Evolutionary conservation across 1,284 basidiomycete species (phyloP).

Genomic region (Ceratobasidium sp.): DNA sequence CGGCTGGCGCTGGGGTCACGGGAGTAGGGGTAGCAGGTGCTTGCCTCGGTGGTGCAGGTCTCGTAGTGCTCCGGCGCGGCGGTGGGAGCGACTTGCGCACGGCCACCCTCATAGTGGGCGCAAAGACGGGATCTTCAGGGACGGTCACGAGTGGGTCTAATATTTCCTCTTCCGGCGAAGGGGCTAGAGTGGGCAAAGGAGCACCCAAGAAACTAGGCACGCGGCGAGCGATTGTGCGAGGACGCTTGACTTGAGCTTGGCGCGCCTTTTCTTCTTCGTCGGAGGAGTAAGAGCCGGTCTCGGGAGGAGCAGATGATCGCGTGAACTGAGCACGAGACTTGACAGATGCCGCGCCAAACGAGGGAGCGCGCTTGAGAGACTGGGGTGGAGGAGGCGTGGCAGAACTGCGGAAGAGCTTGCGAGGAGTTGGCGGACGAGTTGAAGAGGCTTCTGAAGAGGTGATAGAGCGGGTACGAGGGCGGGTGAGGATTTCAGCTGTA

Average conservation of each 20-base stretch:
- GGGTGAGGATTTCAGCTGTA: constrained; percentile 37
- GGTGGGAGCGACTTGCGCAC: constrained; percentile 8
- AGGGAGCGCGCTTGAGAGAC: constrained; percentile 58
- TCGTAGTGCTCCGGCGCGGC: neutral
- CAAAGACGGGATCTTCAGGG: constrained; percentile 39
- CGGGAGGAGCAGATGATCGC: constrained; percentile 62
- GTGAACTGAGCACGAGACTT: constrained; percentile 61
- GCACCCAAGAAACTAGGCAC: constrained; percentile 41
- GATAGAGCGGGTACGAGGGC: constrained; percentile 55
- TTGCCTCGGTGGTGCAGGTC: constrained; percentile 1
- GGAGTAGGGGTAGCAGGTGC: constrained; percentile 2
- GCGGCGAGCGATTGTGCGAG: constrained; percentile 55
- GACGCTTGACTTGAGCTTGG: constrained; percentile 69
- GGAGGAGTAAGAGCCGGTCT: constrained; percentile 62
- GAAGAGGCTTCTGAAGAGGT: constrained; percentile 49
- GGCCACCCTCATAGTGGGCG: constrained; percentile 14
- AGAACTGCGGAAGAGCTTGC: constrained; percentile 34
- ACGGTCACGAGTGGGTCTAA: constrained; percentile 33
- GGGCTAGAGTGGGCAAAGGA: constrained; percentile 35
- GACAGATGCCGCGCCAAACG: constrained; percentile 54
- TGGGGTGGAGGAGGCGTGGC: constrained; percentile 45
- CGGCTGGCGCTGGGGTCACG: neutral
- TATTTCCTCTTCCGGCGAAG: constrained; percentile 41
- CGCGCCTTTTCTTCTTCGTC: constrained; percentile 80
- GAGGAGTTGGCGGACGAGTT: constrained; percentile 11